Evolutionary conservation across 2,329 filamentous ascomycete genomes (phyloP), one percentile per base, ranked within the genome.

Genomic region (Penicillium sp.): DNA sequence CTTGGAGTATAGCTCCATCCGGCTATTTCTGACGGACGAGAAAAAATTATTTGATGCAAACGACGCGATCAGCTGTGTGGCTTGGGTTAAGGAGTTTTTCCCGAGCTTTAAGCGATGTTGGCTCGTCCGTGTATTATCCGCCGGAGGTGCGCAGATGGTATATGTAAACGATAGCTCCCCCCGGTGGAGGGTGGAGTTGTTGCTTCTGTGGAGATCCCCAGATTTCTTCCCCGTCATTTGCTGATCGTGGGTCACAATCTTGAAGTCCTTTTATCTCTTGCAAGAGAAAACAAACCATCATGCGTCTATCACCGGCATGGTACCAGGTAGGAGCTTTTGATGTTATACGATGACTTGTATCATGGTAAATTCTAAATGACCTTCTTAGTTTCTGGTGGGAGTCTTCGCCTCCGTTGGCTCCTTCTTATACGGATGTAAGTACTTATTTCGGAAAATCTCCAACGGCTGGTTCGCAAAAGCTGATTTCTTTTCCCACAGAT

Each of bases 351-450:
- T n/a, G n/a, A 2, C 4, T 5, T 3, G n/a, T 21, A 46, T n/a
- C 24, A 13, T 21, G 10, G 28, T 11, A 6, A 14, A n/a, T 28
- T 19, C 49, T 58, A n/a, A 58, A 55, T 5, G 24, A 28, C 10
- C 24, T 11, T 9, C 1, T 13, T 60, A 84, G 79, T 85, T 86
- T 65, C 75, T 85, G 45, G 78, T 85, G 37, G 76, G 79, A 60
- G 76, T 84, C 34, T 85, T 86, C 67, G 83, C 83, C 60, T 84
- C 82, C 1, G 71, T 85, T 5, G 83, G 83, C 39, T 84, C 81
- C 4, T 76, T 84, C 49, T 77, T 85, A 7, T 85, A 79, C 63
- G 83, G 83, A 63, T 85, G 71, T 73, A 58, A 43, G 70, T 62
- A 42, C 36, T 10, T 11, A 16, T 33, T 18, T n/a, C 2, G 13